Base-by-base conservation (phyloP, 306 rosid genomes). In the Cicer judaicum region DNA sequence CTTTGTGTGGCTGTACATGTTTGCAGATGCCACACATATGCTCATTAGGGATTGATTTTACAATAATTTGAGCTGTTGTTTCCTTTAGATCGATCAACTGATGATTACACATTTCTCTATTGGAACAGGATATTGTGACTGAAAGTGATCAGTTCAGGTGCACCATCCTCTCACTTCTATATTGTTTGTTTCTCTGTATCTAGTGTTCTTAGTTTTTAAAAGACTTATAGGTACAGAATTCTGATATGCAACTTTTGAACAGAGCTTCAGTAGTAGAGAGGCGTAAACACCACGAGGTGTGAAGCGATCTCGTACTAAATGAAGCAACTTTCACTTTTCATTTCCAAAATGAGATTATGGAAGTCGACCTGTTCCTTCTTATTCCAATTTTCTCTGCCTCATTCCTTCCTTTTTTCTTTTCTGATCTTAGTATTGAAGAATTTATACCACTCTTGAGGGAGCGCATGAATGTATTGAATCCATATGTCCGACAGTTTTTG, bases 101-200 rank as follows among this genome's bases (percentile, higher is more conserved):
- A 82, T 64, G 78, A 47, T 84, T 76, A 38, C 74, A 75, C 77
- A 40, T 77, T 73, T 57, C 78, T 87, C 18, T 68, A 29, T 72
- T 89, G 88, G 75, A 76, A 82, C 96, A 95, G 99, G 99, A 95
- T 81, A 95, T 95, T 76, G 99, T 95, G 80, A 95, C 99, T 50
- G 99, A 95, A 84, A 92, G 98, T 52, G 98, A 95, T 84, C 98
- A 95, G 81, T 95, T 95, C 95, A 95, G 99, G 99, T 93, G 81
- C 56, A 81, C 63, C 52, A 49, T 85, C 43, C 76, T 85, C 74
- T 60, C 55, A 5, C 13, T 41, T 29, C 64, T 78, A 54, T 60
- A 69, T 81, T 75, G 55, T 71, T 57, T 59, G 56, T 40, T 80
- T 64, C 64, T 53, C 10, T 74, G 73, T 74, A 29, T 66, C 71